These are phyloP conservation scores for Glycine soja DNA, from an alignment of 306 rosid species.

Conservation along the genomic window DNA sequence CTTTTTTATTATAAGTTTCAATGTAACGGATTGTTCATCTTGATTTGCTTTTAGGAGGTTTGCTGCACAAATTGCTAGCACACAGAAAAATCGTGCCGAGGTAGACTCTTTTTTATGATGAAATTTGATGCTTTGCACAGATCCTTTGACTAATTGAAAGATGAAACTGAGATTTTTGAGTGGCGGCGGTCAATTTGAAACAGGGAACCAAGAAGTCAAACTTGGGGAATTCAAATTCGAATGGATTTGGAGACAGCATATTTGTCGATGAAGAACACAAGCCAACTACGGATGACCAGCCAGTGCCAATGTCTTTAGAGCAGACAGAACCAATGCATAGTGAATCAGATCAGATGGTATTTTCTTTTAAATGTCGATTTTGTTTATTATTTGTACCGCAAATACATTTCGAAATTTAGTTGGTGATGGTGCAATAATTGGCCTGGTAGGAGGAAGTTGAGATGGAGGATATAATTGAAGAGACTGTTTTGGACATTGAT, in stretches of 20 bases:
- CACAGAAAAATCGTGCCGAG: constrained; percentile 57
- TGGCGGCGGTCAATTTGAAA: constrained; percentile 44
- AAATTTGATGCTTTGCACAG: constrained; percentile 1
- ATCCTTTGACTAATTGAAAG: constrained; percentile 5
- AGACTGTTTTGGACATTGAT: constrained; percentile 77
- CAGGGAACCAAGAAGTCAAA: constrained; percentile 65
- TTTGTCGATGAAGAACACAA: constrained; percentile 79
- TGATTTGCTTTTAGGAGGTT: constrained; percentile 63
- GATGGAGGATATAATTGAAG: constrained; percentile 88
- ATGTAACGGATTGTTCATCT: constrained; percentile 35
- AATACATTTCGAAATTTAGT: constrained; percentile 28
- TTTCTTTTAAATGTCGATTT: background rate
- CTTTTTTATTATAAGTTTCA: background rate
- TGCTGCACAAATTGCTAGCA: constrained; percentile 81
- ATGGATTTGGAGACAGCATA: constrained; percentile 73
- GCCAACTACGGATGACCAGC: constrained; percentile 58
- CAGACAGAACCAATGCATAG: constrained; percentile 48
- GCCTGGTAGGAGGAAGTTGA: constrained; percentile 78
- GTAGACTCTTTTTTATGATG: constrained; percentile 51
- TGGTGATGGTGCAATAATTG: constrained; percentile 26
- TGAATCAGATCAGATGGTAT: constrained; percentile 74
- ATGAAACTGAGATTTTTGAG: constrained; percentile 34
- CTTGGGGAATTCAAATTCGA: constrained; percentile 46
- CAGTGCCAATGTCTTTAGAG: constrained; percentile 90
- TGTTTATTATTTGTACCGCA: background rate